A percentile compares a stretch with the other conserved stretches of the same genome.
Conservation (phyloP, 306 rosid genomes). For the Acacia melanoxylon region DNA sequence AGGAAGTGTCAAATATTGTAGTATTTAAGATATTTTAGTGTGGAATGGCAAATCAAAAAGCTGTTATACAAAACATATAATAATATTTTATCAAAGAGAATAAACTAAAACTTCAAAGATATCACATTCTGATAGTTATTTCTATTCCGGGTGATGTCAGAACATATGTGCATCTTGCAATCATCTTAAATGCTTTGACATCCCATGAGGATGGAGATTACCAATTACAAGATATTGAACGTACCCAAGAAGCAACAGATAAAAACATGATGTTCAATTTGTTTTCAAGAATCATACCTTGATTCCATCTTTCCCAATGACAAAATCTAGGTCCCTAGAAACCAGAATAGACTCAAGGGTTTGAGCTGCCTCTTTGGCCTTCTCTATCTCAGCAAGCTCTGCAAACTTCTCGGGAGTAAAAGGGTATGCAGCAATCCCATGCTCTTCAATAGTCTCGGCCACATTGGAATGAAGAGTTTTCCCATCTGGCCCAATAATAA, state of each 20-base stretch:
- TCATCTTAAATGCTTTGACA: neutral
- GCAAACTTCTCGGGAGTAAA: conserved; percentile 67
- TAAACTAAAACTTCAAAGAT: neutral
- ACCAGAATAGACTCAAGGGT: conserved; percentile 67
- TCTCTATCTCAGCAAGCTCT: conserved; percentile 48
- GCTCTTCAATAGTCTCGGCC: conserved; percentile 55
- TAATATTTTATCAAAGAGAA: neutral
- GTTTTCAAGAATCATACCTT: conserved; percentile 44
- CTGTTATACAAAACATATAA: neutral
- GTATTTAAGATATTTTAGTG: neutral
- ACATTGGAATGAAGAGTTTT: conserved; percentile 58
- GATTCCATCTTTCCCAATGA: conserved; percentile 49
- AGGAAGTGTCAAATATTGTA: neutral
- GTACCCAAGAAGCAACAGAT: neutral
- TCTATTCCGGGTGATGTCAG: neutral
- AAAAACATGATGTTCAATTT: neutral
- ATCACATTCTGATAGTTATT: neutral
- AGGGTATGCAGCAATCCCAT: conserved; percentile 67
- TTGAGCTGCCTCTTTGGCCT: conserved; percentile 62
- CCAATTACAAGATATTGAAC: neutral
- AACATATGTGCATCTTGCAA: neutral
- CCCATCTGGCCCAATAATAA: conserved; percentile 71
- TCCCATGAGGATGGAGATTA: neutral
- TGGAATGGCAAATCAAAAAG: neutral
- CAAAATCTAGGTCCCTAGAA: conserved; percentile 49